Evolutionary conservation across 169 alveolate species (phyloP).

Genomic region (Plasmodium ovale): DNA sequence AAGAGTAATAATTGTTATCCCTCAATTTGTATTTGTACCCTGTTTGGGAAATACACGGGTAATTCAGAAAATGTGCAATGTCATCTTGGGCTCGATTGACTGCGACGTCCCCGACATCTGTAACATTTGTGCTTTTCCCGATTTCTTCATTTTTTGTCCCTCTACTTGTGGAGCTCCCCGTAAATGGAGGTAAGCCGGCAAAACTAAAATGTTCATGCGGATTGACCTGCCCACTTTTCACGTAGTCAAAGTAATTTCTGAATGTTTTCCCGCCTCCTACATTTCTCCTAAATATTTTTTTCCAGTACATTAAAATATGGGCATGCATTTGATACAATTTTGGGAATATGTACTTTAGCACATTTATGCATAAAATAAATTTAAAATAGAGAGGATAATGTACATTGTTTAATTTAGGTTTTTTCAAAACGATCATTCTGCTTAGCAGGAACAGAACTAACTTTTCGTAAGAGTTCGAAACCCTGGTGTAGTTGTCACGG

Average conservation of each 20-base stretch:
- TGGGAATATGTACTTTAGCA: slow-evolving; percentile 19
- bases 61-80: slow-evolving; percentile 9
- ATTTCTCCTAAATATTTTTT: slow-evolving; percentile 9
- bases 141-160: not conserved
- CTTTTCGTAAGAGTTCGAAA: slow-evolving; percentile 15
- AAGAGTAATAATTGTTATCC: slow-evolving; percentile 4
- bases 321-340: slow-evolving; percentile 27
- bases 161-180: no score
- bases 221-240: not conserved
- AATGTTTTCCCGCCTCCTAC: slow-evolving; percentile 28
- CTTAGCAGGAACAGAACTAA: slow-evolving; percentile 20
- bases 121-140: not conserved
- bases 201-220: not conserved
- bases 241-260: slow-evolving; percentile 44
- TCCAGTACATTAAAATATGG: slow-evolving; percentile 69
- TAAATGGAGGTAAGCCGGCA: not conserved
- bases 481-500: not conserved
- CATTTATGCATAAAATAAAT: slow-evolving; percentile 16
- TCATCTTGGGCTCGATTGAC: not conserved
- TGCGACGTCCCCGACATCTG: not conserved
- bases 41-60: slow-evolving; percentile 66
- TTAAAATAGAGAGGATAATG: slow-evolving; percentile 30
- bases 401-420: slow-evolving; percentile 18
- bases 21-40: slow-evolving; percentile 51
- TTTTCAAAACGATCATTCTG: slow-evolving; percentile 45